Evolutionary conservation across 2,329 filamentous ascomycete species (phyloP).

Genomic region (Fusarium torulosum): DNA sequence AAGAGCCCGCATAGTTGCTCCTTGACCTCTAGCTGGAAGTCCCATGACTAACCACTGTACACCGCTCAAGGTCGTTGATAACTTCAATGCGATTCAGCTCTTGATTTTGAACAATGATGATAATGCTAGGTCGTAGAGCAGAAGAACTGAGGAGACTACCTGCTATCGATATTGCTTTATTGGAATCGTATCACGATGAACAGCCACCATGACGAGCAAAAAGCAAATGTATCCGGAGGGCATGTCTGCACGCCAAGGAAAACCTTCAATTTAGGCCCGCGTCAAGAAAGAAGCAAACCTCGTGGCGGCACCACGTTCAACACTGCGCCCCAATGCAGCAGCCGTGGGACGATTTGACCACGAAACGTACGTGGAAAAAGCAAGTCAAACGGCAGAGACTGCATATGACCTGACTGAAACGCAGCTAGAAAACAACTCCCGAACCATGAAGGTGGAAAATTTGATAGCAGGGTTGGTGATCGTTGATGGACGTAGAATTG

Average conservation of each 20-base stretch:
- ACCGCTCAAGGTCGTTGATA: slow-evolving; percentile 4
- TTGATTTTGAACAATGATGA: slow-evolving; percentile 14
- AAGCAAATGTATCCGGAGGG: slow-evolving; percentile 7
- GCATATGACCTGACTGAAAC: slow-evolving; percentile 35
- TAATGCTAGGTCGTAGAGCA: slow-evolving; percentile 29
- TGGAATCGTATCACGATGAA: slow-evolving; percentile 13
- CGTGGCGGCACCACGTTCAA: slow-evolving; percentile 15
- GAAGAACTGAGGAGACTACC: slow-evolving; percentile 14
- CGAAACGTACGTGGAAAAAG: slow-evolving; percentile 46
- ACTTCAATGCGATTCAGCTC: slow-evolving; percentile 9
- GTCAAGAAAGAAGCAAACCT: slow-evolving; percentile 34
- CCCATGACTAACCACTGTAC: slow-evolving; percentile 24
- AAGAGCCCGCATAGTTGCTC: background rate
- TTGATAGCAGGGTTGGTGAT: background rate
- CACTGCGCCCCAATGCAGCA: slow-evolving; percentile 33
- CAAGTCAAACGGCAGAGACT: slow-evolving; percentile 25
- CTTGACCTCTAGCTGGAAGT: background rate
- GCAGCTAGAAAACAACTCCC: slow-evolving; percentile 35
- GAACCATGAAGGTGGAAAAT: slow-evolving; percentile 2
- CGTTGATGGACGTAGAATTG: background rate
- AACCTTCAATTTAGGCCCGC: slow-evolving; percentile 12
- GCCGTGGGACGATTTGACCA: slow-evolving; percentile 41
- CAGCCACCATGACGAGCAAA: slow-evolving; percentile 1
- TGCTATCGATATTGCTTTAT: background rate
- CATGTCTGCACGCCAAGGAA: slow-evolving; percentile 10